phyloP scores from a whole-genome alignment of 441 rosid genomes.

The Euphorbia corollata region DNA sequence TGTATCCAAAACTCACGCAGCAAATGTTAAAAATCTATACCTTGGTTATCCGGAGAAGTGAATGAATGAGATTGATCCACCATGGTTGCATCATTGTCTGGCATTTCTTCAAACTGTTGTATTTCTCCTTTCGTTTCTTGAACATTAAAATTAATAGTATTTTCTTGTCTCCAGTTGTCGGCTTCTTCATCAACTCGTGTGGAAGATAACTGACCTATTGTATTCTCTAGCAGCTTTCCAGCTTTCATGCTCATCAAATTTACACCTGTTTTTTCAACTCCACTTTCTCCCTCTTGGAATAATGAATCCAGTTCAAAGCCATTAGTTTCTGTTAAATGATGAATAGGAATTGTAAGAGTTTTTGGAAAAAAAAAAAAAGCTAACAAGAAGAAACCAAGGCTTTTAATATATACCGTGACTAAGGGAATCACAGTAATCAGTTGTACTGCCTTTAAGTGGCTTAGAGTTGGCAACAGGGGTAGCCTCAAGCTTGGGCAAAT shows the following conservation, averaged over 20 bases:
- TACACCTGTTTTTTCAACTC: conserved; percentile 12
- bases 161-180: not conserved
- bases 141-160: not conserved
- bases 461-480: conserved; percentile 2
- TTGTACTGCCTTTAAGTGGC: conserved; percentile 4
- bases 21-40: conserved; percentile 1
- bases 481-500: conserved; percentile 14
- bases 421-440: conserved; percentile 12
- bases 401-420: conserved; percentile 18
- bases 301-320: conserved; percentile 16
- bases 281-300: conserved; percentile 13
- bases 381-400: not conserved
- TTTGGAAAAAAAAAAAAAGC: not conserved
- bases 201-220: conserved; percentile 5
- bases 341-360: not conserved
- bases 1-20: not conserved
- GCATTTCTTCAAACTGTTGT: not conserved
- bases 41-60: conserved; percentile 13
- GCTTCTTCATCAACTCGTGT: conserved; percentile 8
- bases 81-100: not conserved
- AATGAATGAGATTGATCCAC: conserved; percentile 9
- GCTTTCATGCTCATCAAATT: not conserved
- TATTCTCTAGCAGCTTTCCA: conserved; percentile 7
- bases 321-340: conserved; percentile 19
- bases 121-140: not conserved